Conservation (phyloP, 2,329 filamentous ascomycete genomes). For the Lomentospora prolificans region DNA sequence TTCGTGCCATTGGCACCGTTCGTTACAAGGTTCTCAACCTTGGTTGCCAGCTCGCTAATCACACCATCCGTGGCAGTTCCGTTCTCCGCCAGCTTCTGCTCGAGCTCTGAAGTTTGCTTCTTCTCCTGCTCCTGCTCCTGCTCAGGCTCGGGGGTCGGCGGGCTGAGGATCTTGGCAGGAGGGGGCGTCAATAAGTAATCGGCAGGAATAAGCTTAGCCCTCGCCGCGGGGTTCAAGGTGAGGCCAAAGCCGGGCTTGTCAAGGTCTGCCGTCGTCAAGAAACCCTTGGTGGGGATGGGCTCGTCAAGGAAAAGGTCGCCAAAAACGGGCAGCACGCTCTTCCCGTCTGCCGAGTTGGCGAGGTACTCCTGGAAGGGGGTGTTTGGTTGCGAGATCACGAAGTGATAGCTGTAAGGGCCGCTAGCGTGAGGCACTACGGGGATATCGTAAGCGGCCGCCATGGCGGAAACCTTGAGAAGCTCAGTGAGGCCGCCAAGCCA, state of each 20-base stretch:
- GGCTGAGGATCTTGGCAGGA: slow-evolving; percentile 35
- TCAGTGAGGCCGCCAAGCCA: slow-evolving; percentile 93
- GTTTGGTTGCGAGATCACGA: slow-evolving; percentile 87
- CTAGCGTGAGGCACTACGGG: slow-evolving; percentile 93
- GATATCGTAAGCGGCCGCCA: slow-evolving; percentile 88
- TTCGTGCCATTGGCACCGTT: neutral
- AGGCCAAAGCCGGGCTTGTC: slow-evolving; percentile 89
- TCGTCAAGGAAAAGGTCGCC: slow-evolving; percentile 86
- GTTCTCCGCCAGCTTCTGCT: slow-evolving; percentile 10
- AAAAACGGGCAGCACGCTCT: slow-evolving; percentile 83
- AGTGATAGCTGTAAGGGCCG: slow-evolving; percentile 92
- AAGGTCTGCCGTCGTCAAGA: slow-evolving; percentile 65
- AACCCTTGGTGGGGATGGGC: slow-evolving; percentile 77
- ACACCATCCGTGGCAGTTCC: slow-evolving; percentile 14
- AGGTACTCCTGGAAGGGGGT: slow-evolving; percentile 94
- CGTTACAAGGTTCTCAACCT: slow-evolving; percentile 21
- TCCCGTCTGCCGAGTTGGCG: slow-evolving; percentile 84
- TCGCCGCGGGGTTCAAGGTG: slow-evolving; percentile 69
- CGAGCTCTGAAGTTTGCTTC: slow-evolving; percentile 8
- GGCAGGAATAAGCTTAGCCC: slow-evolving; percentile 64
- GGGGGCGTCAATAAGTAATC: slow-evolving; percentile 61
- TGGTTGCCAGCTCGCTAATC: slow-evolving; percentile 21
- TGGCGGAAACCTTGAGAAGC: slow-evolving; percentile 76
- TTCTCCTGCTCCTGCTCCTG: neutral
- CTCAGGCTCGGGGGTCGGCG: slow-evolving; percentile 15